A percentile compares a stretch with the other conserved stretches of the same genome.
Conservation (phyloP, 148 eudicot species). For the Agrostemma githago region DNA sequence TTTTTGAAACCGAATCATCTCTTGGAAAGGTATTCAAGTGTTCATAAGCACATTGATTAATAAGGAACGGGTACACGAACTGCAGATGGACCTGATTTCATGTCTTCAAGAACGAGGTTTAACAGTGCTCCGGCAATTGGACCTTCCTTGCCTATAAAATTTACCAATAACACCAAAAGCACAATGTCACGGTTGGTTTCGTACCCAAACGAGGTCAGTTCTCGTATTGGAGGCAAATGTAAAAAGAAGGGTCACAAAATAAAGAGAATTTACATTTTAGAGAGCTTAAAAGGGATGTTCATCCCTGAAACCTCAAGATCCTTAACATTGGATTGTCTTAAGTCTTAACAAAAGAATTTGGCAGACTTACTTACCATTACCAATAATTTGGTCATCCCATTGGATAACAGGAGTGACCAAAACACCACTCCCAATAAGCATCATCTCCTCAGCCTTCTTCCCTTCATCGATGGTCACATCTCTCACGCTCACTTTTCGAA, state of each 20-base stretch:
- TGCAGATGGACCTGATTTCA: slow-evolving; percentile 62
- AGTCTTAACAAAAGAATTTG: not conserved
- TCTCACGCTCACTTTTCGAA: slow-evolving; percentile 39
- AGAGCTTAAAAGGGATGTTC: not conserved
- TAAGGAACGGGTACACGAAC: slow-evolving; percentile 70
- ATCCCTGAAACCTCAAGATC: not conserved
- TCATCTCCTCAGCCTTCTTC: slow-evolving; percentile 72
- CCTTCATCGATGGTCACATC: slow-evolving; percentile 73
- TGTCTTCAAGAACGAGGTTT: slow-evolving; percentile 57
- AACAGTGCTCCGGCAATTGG: slow-evolving; percentile 57
- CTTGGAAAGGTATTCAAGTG: not conserved
- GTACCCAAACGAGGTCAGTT: too few species aligned
- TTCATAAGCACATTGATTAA: slow-evolving; percentile 15
- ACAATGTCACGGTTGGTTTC: too few species aligned
- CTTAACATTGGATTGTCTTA: not conserved
- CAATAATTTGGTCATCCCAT: slow-evolving; percentile 78
- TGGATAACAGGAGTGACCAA: slow-evolving; percentile 67
- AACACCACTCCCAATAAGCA: slow-evolving; percentile 89
- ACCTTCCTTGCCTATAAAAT: slow-evolving; percentile 68
- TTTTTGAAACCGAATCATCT: not conserved
- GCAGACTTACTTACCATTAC: slow-evolving; percentile 50
- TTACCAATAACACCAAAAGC: not conserved
- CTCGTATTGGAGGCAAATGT: not conserved
- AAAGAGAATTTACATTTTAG: not conserved
- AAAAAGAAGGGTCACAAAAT: not conserved